A percentile compares a stretch with the other conserved stretches of the same genome.
Evolutionary conservation across 2,329 filamentous ascomycete genomes (phyloP).

Genomic region (Ceratocystis diversiconidia): DNA sequence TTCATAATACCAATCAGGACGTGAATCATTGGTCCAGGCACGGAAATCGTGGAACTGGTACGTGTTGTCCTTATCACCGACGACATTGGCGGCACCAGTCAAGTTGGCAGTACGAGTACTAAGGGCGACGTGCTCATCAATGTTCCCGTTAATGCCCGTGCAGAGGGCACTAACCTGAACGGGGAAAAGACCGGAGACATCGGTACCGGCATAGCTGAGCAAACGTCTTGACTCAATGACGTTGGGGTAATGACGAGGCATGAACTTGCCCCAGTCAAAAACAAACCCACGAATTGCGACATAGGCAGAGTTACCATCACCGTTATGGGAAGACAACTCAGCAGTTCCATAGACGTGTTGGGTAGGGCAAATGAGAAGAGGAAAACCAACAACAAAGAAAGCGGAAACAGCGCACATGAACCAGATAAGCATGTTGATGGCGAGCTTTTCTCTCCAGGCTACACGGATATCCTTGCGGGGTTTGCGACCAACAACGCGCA

Average conservation of each 20-base stretch:
- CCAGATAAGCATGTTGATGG: constrained; percentile 98
- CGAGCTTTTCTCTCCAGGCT: constrained; percentile 93
- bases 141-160: constrained; percentile 52
- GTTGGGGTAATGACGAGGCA: constrained; percentile 63
- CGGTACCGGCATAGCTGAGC: constrained; percentile 69
- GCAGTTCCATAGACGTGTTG: constrained; percentile 73
- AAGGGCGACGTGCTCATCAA: constrained; percentile 61
- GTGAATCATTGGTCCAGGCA: constrained; percentile 62
- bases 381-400: constrained; percentile 87
- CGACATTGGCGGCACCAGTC: constrained; percentile 48
- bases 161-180: constrained; percentile 89
- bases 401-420: constrained; percentile 59
- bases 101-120: constrained; percentile 71
- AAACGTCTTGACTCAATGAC: constrained; percentile 41
- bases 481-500: constrained; percentile 68
- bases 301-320: constrained; percentile 53
- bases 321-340: constrained; percentile 62
- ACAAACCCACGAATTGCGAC: constrained; percentile 79
- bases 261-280: constrained; percentile 64
- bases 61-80: constrained; percentile 57
- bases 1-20: constrained; percentile 85
- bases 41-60: constrained; percentile 86
- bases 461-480: constrained; percentile 79
- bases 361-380: constrained; percentile 73
- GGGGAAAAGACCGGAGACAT: constrained; percentile 81